Evolutionary conservation across 2,329 filamentous ascomycete species (phyloP).

Genomic region (Hypoxylon sp.): DNA sequence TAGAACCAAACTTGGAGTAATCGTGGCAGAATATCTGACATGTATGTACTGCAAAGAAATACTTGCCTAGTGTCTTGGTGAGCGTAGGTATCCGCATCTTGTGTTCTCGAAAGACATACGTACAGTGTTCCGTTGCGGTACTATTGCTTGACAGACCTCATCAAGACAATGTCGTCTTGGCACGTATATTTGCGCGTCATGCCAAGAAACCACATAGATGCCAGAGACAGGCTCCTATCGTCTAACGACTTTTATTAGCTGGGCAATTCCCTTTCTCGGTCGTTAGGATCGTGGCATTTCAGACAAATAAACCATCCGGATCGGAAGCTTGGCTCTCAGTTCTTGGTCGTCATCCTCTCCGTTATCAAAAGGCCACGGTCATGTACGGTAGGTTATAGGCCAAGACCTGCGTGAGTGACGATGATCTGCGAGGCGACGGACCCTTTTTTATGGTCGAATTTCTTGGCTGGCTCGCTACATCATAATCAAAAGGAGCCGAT

Average conservation of each 20-base stretch:
- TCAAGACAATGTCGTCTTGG: slow-evolving; percentile 43
- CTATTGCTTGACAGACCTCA: slow-evolving; percentile 23
- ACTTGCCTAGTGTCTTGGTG: slow-evolving; percentile 19
- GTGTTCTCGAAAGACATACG: slow-evolving; percentile 15
- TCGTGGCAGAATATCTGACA: slow-evolving; percentile 39
- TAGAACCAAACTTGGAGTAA: slow-evolving; percentile 39
- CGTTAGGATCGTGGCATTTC: slow-evolving; percentile 35
- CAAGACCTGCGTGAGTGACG: slow-evolving; percentile 34
- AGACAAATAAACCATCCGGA: slow-evolving; percentile 35
- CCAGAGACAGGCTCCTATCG: slow-evolving; percentile 22
- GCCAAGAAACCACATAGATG: slow-evolving; percentile 39
- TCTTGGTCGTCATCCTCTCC: slow-evolving; percentile 20
- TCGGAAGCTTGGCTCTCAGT: slow-evolving; percentile 34
- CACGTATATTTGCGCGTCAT: slow-evolving; percentile 41
- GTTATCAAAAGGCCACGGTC: slow-evolving; percentile 13
- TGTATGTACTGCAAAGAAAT: slow-evolving; percentile 17
- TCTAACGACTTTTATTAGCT: slow-evolving; percentile 21
- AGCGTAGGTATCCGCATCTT: slow-evolving; percentile 25
- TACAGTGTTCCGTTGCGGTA: slow-evolving; percentile 36
- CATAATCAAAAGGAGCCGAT: slow-evolving; percentile 25
- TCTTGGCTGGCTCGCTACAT: slow-evolving; percentile 37
- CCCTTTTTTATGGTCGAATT: slow-evolving; percentile 31
- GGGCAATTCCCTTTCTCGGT: slow-evolving; percentile 26
- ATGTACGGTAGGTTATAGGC: slow-evolving; percentile 14
- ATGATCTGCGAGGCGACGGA: slow-evolving; percentile 28